Evolutionary conservation across 2,329 filamentous ascomycete genomes (phyloP), one percentile per base, ranked within the genome.

Genomic region (Ophiostoma himal-ulmi): DNA sequence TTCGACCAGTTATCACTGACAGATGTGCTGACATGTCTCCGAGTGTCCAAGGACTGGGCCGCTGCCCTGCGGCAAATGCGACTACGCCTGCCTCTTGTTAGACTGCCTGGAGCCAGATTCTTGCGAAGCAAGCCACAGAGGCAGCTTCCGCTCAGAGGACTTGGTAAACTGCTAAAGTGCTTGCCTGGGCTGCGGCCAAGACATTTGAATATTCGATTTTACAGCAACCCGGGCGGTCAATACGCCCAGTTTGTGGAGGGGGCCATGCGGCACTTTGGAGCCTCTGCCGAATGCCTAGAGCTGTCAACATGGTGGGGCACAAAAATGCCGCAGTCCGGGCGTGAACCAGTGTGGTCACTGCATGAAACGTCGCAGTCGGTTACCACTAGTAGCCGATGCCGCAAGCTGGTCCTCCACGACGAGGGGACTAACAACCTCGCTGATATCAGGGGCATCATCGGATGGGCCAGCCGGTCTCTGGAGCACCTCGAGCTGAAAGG

Each of bases 31-130:
- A 5, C 6, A 0, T 73, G 70, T 41, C 14, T 44, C 37, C 70
- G 68, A 6, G 73, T 73, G 20, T 71, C 70, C 3, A 71, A 67
- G 36, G 34, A 20, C 0, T 73, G 72, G 72, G 66, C 57, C 0
- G n/a, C 54, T 3, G 30, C 72, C 1, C 17, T 73, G n/a, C 60
- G 48, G 13, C 65, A 41, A 1, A 22, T 73, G 17, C 68, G 67
- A 1, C 62, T 71, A n/a, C 17, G 22, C 3, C 6, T 64, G 17
- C 22, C 22, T 22, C 8, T 26, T 17, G 10, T 69, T 1, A 8
- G 17, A 11, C 41, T 71, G 10, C 30, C 30, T 3, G 52, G 30
- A 2, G 10, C 13, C 7, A n/a, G 3, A 22, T 37, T 36, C 14
- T 3, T 7, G 11, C 14, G 39, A n/a, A n/a, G 30, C 44, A 17